phyloP scores from a whole-genome alignment of 75 land plant species.

The Gnetum montanum region DNA sequence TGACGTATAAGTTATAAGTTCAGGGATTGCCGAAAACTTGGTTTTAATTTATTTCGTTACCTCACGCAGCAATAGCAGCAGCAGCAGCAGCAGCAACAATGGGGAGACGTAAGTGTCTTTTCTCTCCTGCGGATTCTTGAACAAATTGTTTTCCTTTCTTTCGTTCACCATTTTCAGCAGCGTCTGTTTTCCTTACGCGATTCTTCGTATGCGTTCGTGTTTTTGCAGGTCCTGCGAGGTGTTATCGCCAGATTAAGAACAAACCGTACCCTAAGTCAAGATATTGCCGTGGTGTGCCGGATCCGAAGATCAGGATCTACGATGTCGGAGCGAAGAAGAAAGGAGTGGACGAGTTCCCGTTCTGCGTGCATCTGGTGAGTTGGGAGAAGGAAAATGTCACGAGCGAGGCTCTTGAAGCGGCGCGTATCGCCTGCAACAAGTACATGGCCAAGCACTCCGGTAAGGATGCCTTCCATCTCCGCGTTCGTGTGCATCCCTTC shows the following conservation, averaged over 20 bases:
- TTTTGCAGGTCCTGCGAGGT: slow-evolving; percentile 48
- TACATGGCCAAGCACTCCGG: slow-evolving; percentile 64
- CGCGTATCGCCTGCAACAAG: slow-evolving; percentile 69
- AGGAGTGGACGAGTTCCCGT: slow-evolving; percentile 63
- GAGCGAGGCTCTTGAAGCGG: slow-evolving; percentile 67
- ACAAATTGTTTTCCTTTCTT: too few relatives aligned
- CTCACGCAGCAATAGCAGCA: too few relatives aligned
- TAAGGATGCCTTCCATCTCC: slow-evolving; percentile 55
- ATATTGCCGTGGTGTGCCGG: slow-evolving; percentile 64
- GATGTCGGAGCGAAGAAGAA: slow-evolving; percentile 70
- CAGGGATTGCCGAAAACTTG: too few relatives aligned
- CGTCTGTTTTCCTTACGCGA: too few relatives aligned
- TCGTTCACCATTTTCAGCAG: too few relatives aligned
- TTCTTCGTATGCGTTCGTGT: too few relatives aligned
- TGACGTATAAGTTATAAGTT: too few relatives aligned
- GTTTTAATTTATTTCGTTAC: too few relatives aligned
- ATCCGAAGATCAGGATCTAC: slow-evolving; percentile 59
- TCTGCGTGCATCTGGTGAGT: slow-evolving; percentile 60
- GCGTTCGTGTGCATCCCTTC: slow-evolving; percentile 65
- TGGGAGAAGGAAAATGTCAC: slow-evolving; percentile 74
- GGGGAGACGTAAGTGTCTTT: too few relatives aligned
- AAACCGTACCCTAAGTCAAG: slow-evolving; percentile 68
- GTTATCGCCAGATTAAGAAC: slow-evolving; percentile 66
- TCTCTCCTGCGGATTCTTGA: too few relatives aligned
- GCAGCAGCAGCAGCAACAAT: too few relatives aligned